Conservation (phyloP, 345 rosid species). For the Eutrema japonicum region DNA sequence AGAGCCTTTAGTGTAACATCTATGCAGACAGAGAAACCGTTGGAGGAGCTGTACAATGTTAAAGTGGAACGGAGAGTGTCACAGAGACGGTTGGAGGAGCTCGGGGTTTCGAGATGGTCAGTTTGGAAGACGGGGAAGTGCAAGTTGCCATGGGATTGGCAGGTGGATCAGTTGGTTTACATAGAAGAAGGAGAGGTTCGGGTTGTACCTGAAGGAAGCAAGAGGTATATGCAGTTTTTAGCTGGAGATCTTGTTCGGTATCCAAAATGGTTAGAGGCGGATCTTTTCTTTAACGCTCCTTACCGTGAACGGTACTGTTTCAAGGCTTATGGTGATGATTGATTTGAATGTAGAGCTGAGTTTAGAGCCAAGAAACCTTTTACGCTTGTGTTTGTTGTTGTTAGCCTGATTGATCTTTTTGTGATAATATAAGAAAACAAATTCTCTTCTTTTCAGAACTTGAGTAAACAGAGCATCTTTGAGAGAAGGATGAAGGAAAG, state of each 20-base stretch:
- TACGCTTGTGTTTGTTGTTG: conserved; percentile 24
- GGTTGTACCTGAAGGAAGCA: conserved; percentile 88
- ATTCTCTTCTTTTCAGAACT: background rate
- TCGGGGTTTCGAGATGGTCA: conserved; percentile 85
- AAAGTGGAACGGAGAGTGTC: conserved; percentile 76
- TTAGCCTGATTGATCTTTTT: conserved; percentile 29
- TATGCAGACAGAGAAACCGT: conserved; percentile 65
- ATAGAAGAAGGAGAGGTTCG: conserved; percentile 97
- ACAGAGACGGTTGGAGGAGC: conserved; percentile 57
- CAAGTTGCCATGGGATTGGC: conserved; percentile 93
- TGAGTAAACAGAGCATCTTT: background rate
- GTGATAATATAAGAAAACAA: background rate
- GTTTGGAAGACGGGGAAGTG: conserved; percentile 86
- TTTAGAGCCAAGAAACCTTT: conserved; percentile 3
- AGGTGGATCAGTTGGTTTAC: conserved; percentile 91
- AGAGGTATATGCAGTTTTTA: conserved; percentile 70
- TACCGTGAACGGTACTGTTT: conserved; percentile 87
- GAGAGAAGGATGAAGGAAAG: background rate
- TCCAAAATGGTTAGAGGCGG: conserved; percentile 97
- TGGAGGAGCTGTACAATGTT: conserved; percentile 80
- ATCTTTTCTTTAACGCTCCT: conserved; percentile 83
- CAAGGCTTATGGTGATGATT: conserved; percentile 85
- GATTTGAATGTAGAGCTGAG: conserved; percentile 13
- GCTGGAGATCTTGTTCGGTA: conserved; percentile 92
- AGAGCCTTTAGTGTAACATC: conserved; percentile 50